Evolutionary conservation across 2,329 filamentous ascomycete species (phyloP).

Genomic region (Scolecobasidium constrictum): DNA sequence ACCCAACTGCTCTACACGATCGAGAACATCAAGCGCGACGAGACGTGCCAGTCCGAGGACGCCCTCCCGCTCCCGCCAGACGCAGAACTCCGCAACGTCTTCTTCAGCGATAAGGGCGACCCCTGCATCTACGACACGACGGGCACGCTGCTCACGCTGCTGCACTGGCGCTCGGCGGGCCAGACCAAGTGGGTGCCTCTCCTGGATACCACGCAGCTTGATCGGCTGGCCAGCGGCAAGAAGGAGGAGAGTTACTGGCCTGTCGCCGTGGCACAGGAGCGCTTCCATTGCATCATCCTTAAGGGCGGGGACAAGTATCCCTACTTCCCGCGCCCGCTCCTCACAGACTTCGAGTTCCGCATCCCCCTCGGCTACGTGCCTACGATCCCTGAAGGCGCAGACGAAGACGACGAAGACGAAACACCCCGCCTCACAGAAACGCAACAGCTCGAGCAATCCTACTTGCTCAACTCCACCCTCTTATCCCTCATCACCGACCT

Average conservation of each 20-base stretch:
- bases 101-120: slow-evolving; percentile 79
- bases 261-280: slow-evolving; percentile 80
- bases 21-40: slow-evolving; percentile 86
- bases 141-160: slow-evolving; percentile 73
- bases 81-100: slow-evolving; percentile 65
- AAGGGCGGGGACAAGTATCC: slow-evolving; percentile 91
- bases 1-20: slow-evolving; percentile 80
- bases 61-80: slow-evolving; percentile 72
- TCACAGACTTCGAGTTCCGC: slow-evolving; percentile 88
- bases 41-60: slow-evolving; percentile 91
- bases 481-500: slow-evolving; percentile 67
- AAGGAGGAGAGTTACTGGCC: slow-evolving; percentile 93
- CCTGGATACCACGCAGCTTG: slow-evolving; percentile 75
- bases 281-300: slow-evolving; percentile 97
- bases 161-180: slow-evolving; percentile 81
- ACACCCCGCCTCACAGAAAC: slow-evolving; percentile 36
- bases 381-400: slow-evolving; percentile 26
- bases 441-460: slow-evolving; percentile 65
- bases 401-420: slow-evolving; percentile 25
- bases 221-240: slow-evolving; percentile 70
- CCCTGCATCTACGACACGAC: slow-evolving; percentile 94
- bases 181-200: slow-evolving; percentile 87
- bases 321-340: slow-evolving; percentile 79
- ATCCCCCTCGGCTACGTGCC: slow-evolving; percentile 59
- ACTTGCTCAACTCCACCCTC: slow-evolving; percentile 62